Percentiles rank a stretch among this genome's conserved stretches.
These are phyloP conservation scores for Pseudonectria buxi DNA, from an alignment of 2,329 filamentous ascomycete species.

Conservation along the genomic window DNA sequence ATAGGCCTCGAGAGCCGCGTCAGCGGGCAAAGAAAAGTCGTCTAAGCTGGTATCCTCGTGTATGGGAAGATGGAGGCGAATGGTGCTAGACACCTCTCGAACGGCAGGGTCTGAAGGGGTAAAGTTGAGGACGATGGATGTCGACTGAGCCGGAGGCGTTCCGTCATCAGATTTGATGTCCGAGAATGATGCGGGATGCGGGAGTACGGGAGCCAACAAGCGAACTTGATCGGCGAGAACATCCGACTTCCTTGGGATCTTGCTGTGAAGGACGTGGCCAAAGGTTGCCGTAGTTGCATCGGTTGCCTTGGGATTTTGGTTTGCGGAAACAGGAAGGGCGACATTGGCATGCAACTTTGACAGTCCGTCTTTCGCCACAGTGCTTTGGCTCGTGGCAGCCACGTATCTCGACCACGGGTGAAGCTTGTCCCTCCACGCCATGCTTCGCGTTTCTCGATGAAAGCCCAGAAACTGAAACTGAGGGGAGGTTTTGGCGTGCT, in stretches of 20 bases:
- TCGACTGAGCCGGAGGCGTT: conserved; percentile 17
- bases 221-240: conserved; percentile 18
- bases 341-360: neutral
- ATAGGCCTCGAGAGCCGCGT: conserved; percentile 27
- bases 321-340: neutral
- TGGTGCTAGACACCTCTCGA: neutral
- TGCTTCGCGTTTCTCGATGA: conserved; percentile 25
- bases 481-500: neutral
- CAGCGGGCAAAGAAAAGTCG: conserved; percentile 21
- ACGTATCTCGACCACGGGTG: conserved; percentile 26
- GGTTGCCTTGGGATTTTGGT: neutral
- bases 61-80: conserved; percentile 28
- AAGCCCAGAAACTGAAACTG: conserved; percentile 14
- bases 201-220: conserved; percentile 38
- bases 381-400: conserved; percentile 8
- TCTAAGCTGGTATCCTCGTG: conserved; percentile 20
- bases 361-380: neutral
- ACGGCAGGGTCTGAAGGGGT: conserved; percentile 24
- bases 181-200: conserved; percentile 40
- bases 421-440: conserved; percentile 30
- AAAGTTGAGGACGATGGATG: conserved; percentile 41
- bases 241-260: neutral
- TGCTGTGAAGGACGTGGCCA: conserved; percentile 41
- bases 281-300: conserved; percentile 39
- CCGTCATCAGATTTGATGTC: conserved; percentile 27